Percentiles rank a stretch among this genome's conserved stretches.
These are phyloP conservation scores for Penicillium sp. DNA, from an alignment of 2,329 filamentous ascomycete genomes.

Conservation along the genomic window DNA sequence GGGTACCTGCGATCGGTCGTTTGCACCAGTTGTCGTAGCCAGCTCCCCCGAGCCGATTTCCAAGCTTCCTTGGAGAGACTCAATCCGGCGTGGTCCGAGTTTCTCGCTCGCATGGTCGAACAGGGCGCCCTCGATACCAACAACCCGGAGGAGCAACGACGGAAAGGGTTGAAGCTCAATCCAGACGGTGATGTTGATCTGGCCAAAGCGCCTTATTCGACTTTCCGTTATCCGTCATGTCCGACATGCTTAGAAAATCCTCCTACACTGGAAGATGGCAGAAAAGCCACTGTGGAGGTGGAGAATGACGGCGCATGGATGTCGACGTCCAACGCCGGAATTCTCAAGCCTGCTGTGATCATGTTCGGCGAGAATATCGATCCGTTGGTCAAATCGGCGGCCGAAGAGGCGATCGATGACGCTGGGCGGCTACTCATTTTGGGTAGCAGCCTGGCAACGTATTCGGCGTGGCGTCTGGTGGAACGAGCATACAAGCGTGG, in stretches of 20 bases:
- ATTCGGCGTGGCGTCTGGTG: constrained; percentile 88
- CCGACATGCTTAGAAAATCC: constrained; percentile 73
- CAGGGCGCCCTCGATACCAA: constrained; percentile 77
- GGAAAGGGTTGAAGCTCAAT: constrained; percentile 76
- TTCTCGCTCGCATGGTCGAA: constrained; percentile 70
- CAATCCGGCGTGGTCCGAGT: constrained; percentile 83
- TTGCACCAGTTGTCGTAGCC: constrained; percentile 75
- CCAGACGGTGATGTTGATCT: constrained; percentile 94
- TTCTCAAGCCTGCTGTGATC: constrained; percentile 88
- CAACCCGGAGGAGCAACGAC: constrained; percentile 68
- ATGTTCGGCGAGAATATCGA: constrained; percentile 96
- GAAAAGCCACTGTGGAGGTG: constrained; percentile 62
- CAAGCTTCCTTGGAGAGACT: constrained; percentile 74
- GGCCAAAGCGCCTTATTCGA: constrained; percentile 81
- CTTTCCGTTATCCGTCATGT: constrained; percentile 89
- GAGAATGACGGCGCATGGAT: constrained; percentile 82
- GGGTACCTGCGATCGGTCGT: constrained; percentile 82
- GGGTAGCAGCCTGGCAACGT: constrained; percentile 90
- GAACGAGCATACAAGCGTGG: constrained; percentile 78
- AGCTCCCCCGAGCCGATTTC: constrained; percentile 72
- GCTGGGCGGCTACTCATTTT: constrained; percentile 76
- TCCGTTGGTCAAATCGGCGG: constrained; percentile 67
- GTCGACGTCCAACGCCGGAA: constrained; percentile 66
- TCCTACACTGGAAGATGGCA: constrained; percentile 58
- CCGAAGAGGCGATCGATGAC: constrained; percentile 77